Conservation (phyloP, 345 rosid species). For the Populus simonii region DNA sequence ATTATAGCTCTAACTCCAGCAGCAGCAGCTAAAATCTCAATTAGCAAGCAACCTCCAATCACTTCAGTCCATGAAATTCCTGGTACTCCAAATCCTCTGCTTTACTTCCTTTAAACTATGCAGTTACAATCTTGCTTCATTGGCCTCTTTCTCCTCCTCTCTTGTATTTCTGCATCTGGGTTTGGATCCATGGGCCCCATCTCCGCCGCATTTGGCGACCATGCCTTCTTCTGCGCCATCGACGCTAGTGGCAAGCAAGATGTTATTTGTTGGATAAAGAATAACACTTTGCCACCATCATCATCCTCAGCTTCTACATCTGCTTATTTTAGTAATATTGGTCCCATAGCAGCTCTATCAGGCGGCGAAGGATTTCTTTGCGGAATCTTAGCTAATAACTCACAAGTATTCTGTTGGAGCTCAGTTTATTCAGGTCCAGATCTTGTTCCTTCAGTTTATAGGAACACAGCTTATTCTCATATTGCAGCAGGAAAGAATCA, state of each 20-base stretch:
- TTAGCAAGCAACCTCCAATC: not conserved
- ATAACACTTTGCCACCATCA: slow-evolving; percentile 40
- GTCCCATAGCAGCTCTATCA: slow-evolving; percentile 60
- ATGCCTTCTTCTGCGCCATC: slow-evolving; percentile 93
- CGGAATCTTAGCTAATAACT: slow-evolving; percentile 66
- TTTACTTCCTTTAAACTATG: slow-evolving; percentile 19
- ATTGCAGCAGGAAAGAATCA: slow-evolving; percentile 83
- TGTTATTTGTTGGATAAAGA: slow-evolving; percentile 77
- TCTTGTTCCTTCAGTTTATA: slow-evolving; percentile 63
- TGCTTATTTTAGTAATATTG: slow-evolving; percentile 35
- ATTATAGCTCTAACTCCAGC: not conserved
- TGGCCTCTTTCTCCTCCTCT: slow-evolving; percentile 25
- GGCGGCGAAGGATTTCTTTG: slow-evolving; percentile 83
- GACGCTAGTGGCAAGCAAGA: slow-evolving; percentile 82
- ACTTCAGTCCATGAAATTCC: slow-evolving; percentile 11
- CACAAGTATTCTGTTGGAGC: slow-evolving; percentile 69
- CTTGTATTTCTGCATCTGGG: slow-evolving; percentile 43
- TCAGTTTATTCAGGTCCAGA: slow-evolving; percentile 41
- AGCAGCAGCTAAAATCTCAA: not conserved
- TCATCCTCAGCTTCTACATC: slow-evolving; percentile 26
- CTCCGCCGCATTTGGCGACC: slow-evolving; percentile 72
- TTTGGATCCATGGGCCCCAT: slow-evolving; percentile 84
- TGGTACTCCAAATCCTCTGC: not conserved
- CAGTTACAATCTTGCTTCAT: slow-evolving; percentile 20
- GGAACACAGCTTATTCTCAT: slow-evolving; percentile 57